phyloP scores from a whole-genome alignment of 495 filamentous ascomycete species.

The Aspergillus bridgeri region DNA sequence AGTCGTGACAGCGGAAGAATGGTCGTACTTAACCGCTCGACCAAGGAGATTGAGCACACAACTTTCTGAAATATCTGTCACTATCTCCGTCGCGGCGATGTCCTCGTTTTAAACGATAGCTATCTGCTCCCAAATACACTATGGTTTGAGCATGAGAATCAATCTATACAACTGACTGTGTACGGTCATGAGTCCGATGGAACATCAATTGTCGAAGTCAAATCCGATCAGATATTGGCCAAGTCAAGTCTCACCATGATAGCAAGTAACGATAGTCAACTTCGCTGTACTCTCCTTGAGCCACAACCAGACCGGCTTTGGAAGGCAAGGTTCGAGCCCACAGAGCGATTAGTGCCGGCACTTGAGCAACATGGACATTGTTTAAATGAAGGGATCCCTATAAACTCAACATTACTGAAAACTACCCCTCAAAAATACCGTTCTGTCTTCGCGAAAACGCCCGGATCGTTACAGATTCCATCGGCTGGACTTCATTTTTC shows the following conservation, averaged over 20 bases:
- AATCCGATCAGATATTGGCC: neutral
- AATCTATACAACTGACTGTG: neutral
- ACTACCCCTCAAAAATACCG: neutral
- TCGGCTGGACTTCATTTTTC: conserved; percentile 5
- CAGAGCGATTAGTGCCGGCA: neutral
- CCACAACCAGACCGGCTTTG: neutral
- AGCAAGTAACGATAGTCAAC: neutral
- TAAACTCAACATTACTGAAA: neutral
- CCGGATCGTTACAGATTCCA: conserved; percentile 1
- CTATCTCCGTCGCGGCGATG: neutral
- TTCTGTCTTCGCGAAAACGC: neutral
- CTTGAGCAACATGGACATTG: neutral
- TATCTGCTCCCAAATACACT: neutral
- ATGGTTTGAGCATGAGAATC: neutral
- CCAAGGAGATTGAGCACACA: neutral
- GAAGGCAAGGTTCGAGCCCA: neutral
- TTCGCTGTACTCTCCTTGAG: neutral
- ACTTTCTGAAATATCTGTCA: neutral
- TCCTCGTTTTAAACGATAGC: neutral
- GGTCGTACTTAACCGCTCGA: neutral
- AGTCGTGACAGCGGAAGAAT: neutral
- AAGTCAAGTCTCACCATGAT: neutral
- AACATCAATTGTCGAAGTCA: neutral
- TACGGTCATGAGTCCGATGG: neutral
- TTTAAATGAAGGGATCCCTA: neutral